These are phyloP conservation scores for Macrocybe gigantea DNA, from an alignment of 768 basidiomycete species.

Conservation along the genomic window DNA sequence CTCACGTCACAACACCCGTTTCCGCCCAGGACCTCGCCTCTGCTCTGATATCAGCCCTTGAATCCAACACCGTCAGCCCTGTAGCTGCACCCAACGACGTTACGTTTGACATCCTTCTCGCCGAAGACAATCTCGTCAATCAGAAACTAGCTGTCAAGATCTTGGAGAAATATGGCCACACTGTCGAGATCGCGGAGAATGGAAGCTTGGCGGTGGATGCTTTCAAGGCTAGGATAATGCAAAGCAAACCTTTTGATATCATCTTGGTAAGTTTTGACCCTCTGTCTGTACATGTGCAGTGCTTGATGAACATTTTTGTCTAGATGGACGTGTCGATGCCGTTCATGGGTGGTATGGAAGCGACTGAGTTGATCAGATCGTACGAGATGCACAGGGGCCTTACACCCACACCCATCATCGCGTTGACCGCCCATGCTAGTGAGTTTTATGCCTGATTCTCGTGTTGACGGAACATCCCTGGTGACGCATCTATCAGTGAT, in stretches of 20 bases:
- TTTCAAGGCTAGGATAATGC: slow-evolving; percentile 72
- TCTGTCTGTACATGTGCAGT: not conserved
- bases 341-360: slow-evolving; percentile 98
- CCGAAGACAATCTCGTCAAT: slow-evolving; percentile 95
- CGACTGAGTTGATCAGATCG: slow-evolving; percentile 85
- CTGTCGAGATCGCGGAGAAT: slow-evolving; percentile 96
- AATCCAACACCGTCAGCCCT: slow-evolving; percentile 89
- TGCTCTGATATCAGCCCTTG: slow-evolving; percentile 89
- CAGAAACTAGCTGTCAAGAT: slow-evolving; percentile 97
- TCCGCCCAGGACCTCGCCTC: slow-evolving; percentile 84
- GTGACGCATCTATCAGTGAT: slow-evolving; percentile 54
- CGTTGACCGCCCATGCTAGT: slow-evolving; percentile 97
- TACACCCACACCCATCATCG: slow-evolving; percentile 84
- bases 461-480: not conserved
- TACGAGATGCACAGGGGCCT: slow-evolving; percentile 67
- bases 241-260: slow-evolving; percentile 79
- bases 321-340: slow-evolving; percentile 99
- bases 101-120: slow-evolving; percentile 88
- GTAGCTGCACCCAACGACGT: slow-evolving; percentile 83
- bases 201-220: slow-evolving; percentile 90
- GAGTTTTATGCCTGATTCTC: slow-evolving; percentile 26
- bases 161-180: slow-evolving; percentile 92
- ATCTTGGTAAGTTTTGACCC: slow-evolving; percentile 61
- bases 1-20: slow-evolving; percentile 90
- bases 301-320: not conserved